Base-by-base conservation (phyloP, 2,329 filamentous ascomycete species). In the Hortaea sp. region DNA sequence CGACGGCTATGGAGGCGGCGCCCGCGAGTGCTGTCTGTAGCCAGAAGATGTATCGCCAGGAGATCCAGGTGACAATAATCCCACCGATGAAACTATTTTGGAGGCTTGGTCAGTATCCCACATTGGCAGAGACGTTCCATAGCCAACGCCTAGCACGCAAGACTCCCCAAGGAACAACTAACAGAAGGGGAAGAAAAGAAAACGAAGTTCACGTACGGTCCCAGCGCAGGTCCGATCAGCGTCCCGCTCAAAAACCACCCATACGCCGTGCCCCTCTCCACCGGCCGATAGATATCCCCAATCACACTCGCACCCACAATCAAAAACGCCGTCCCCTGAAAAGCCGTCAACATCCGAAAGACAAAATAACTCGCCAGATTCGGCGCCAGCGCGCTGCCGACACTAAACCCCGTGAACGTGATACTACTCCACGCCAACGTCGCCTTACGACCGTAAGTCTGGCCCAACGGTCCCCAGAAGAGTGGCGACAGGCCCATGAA, bases 41-140 rank as follows among this genome's bases (percentile, higher is more conserved):
- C 80, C 83, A 88, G 67, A 88, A 88, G 44, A 88, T 86, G 38
- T 77, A 76, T 12, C 83, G 74, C 85, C 85, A 90, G 2, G 73
- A 76, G 5, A 74, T 72, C 63, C 79, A 88, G 0, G 84, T 88
- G 11, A 88, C 82, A 43, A 90, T 85, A 39, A 88, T 79, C 27
- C 84, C 85, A 45, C 85, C 79, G 7, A 88, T 69, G 56, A 87
- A 84, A 0, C 39, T 41, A 5, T 11, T 9, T 7, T 9, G 32
- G n/a, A 9, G n/a, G 3, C 9, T 35, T 35, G n/a, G 32, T 35
- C n/a, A 35, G 9, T 35, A 9, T 35, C n/a, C 32, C n/a, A 35
- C n/a, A 9, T 35, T 9, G 32, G 32, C 2, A 9, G 20, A 20
- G 20, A 20, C 4, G 20, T 20, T 20, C 20, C 20, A 20, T 20